Percentiles rank a stretch among this genome's conserved stretches.
phyloP scores from a whole-genome alignment of 2,329 filamentous ascomycete genomes.

The Pyricularia grisea region DNA sequence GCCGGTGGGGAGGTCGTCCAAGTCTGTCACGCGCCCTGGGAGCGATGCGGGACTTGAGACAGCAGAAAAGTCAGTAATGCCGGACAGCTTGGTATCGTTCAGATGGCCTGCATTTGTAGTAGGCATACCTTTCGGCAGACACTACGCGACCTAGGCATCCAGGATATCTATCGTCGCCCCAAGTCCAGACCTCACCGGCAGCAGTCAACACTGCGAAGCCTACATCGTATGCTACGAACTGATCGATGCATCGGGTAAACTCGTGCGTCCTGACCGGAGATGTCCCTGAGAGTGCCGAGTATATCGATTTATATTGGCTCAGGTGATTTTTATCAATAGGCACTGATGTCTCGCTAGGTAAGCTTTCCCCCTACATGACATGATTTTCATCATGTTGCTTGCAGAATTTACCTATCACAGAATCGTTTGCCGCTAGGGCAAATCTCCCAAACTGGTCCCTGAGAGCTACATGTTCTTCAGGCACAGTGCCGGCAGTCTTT shows the following conservation, averaged over 20 bases:
- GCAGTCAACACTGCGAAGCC: slow-evolving; percentile 38
- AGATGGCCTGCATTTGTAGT: background rate
- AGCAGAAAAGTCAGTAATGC: slow-evolving; percentile 7
- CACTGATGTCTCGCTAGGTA: background rate
- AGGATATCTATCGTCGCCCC: slow-evolving; percentile 50
- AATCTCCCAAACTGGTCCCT: slow-evolving; percentile 7
- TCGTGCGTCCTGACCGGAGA: background rate
- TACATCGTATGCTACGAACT: slow-evolving; percentile 36
- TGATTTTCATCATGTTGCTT: background rate
- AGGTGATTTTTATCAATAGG: slow-evolving; percentile 13
- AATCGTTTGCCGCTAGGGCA: slow-evolving; percentile 18
- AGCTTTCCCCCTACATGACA: background rate
- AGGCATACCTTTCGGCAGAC: slow-evolving; percentile 23
- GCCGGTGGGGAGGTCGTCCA: slow-evolving; percentile 40
- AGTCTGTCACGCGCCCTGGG: slow-evolving; percentile 36
- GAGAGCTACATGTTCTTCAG: background rate
- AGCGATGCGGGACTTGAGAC: background rate
- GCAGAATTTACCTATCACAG: slow-evolving; percentile 17
- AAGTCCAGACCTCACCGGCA: slow-evolving; percentile 36
- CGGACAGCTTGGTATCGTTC: background rate
- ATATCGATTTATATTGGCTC: slow-evolving; percentile 16
- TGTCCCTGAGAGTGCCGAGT: slow-evolving; percentile 3
- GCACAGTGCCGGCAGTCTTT: slow-evolving; percentile 1
- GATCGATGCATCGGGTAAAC: slow-evolving; percentile 20
- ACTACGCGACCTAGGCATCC: slow-evolving; percentile 45